Percentiles rank a stretch among this genome's conserved stretches.
Conservation (phyloP, 441 rosid genomes). For the Kokia cookei region DNA sequence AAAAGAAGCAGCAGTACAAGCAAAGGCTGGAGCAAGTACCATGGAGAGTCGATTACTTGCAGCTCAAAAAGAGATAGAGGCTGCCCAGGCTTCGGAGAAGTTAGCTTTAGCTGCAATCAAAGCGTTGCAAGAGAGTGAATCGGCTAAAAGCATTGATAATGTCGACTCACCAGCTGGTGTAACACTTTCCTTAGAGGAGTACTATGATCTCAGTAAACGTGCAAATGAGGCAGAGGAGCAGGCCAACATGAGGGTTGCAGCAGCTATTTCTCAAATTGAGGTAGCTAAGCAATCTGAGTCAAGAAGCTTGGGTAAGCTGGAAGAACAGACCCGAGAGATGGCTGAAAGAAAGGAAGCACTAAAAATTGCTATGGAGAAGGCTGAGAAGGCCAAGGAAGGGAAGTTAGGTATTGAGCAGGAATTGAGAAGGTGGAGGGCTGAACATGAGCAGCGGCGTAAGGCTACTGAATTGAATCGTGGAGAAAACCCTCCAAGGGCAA, state of each 20-base stretch:
- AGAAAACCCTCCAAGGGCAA: slow-evolving; percentile 22
- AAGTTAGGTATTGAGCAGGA: slow-evolving; percentile 86
- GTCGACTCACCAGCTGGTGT: slow-evolving; percentile 37
- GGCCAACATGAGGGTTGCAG: slow-evolving; percentile 63
- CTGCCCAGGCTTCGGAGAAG: slow-evolving; percentile 78
- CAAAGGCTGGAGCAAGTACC: slow-evolving; percentile 68
- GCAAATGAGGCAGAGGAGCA: slow-evolving; percentile 84
- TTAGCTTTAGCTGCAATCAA: slow-evolving; percentile 77
- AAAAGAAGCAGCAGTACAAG: slow-evolving; percentile 79
- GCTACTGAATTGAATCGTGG: slow-evolving; percentile 42
- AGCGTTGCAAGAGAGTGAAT: slow-evolving; percentile 78
- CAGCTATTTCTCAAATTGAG: slow-evolving; percentile 68
- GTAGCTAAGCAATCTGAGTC: slow-evolving; percentile 64
- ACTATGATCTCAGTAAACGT: slow-evolving; percentile 76
- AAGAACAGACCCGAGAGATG: slow-evolving; percentile 60
- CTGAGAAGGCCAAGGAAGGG: slow-evolving; percentile 86
- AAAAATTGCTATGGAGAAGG: slow-evolving; percentile 61
- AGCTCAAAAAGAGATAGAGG: slow-evolving; percentile 81
- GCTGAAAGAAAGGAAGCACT: slow-evolving; percentile 55
- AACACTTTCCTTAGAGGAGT: slow-evolving; percentile 81
- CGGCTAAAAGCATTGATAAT: slow-evolving; percentile 37
- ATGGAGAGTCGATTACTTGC: slow-evolving; percentile 77
- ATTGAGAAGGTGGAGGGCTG: slow-evolving; percentile 84
- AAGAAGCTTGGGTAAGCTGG: slow-evolving; percentile 52
- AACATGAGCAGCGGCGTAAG: slow-evolving; percentile 69